Conservation (phyloP, 805 yeast species). For the Cyberlindnera euphorbiiphila region DNA sequence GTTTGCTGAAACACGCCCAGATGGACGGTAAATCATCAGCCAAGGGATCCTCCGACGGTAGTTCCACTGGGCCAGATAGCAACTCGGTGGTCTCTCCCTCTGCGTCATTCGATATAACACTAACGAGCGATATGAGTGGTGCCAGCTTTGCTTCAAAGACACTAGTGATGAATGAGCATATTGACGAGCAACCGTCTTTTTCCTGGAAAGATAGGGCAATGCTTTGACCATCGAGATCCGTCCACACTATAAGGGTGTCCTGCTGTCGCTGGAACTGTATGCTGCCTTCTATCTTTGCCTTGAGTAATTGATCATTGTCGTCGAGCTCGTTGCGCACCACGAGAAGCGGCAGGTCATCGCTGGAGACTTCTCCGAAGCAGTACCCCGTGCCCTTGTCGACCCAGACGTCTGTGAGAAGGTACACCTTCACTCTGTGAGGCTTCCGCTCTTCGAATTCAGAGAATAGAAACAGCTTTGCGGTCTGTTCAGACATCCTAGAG, state of each 20-base stretch:
- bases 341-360: slow-evolving; percentile 47
- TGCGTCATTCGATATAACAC: slow-evolving; percentile 49
- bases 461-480: slow-evolving; percentile 1
- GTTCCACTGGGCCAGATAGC: slow-evolving; percentile 72
- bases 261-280: slow-evolving; percentile 91
- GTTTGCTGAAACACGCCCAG: slow-evolving; percentile 51
- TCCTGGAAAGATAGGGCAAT: slow-evolving; percentile 92
- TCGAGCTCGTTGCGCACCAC: slow-evolving; percentile 70
- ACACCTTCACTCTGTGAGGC: slow-evolving; percentile 88
- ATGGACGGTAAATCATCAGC: slow-evolving; percentile 48
- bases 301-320: slow-evolving; percentile 53
- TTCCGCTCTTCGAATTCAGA: slow-evolving; percentile 18
- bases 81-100: slow-evolving; percentile 65
- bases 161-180: slow-evolving; percentile 75
- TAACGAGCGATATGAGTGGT: slow-evolving; percentile 68
- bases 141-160: slow-evolving; percentile 53
- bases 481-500: no score
- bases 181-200: slow-evolving; percentile 77
- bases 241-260: slow-evolving; percentile 93
- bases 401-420: slow-evolving; percentile 81
- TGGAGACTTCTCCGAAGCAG: slow-evolving; percentile 63
- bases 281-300: slow-evolving; percentile 64
- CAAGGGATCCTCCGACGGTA: slow-evolving; percentile 55
- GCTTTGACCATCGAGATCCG: slow-evolving; percentile 66
- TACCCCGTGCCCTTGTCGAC: slow-evolving; percentile 89